Base-by-base conservation (phyloP, 1,284 basidiomycete species). In the Pseudomicrostroma phylloplanum region DNA sequence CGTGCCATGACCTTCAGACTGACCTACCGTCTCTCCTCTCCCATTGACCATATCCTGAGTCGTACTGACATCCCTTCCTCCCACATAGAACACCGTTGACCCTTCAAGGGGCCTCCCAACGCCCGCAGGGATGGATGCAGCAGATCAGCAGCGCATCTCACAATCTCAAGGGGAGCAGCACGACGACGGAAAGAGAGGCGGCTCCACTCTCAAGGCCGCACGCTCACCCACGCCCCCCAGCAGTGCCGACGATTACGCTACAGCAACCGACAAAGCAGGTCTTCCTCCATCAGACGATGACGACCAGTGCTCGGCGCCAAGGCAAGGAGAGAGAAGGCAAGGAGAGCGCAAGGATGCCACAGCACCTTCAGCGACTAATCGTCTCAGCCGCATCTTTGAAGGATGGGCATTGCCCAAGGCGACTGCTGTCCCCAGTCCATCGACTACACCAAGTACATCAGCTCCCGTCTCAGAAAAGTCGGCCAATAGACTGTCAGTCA, bases 351-450 rank as follows among this genome's bases (percentile, higher is more conserved):
- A 1, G 68, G 64, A 39, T 46, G 58, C 17, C 63, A 65, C n/a
- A 55, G 67, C 19, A 63, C 64, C 64, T 64, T 25, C 30, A 36
- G 64, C 71, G 4, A 71, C 72, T 1, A 65, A 71, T 12, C 59
- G 72, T 51, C 63, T 74, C 39, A 72, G 70, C 56, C 57, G 65
- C 7, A 74, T 74, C 68, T 74, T 74, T 51, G 72, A 74, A 48
- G 71, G 72, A 55, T 74, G 72, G 72, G 63, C 21, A 25, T 6
- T 36, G 30, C 30, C 30, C 9, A 4, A 3, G 9, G 30, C 9
- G 4, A 36, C 9, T 36, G 8, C 43, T 6, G 43, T 12, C 17
- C 3, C 43, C 43, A 48, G 43, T 6, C 43, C 43, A 4, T 4
- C 15, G 6, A 13, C 51, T 19, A 19, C 17, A 8, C 21, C 17